Conservation (phyloP, 768 basidiomycete genomes). For the Agrocybe pediades region DNA sequence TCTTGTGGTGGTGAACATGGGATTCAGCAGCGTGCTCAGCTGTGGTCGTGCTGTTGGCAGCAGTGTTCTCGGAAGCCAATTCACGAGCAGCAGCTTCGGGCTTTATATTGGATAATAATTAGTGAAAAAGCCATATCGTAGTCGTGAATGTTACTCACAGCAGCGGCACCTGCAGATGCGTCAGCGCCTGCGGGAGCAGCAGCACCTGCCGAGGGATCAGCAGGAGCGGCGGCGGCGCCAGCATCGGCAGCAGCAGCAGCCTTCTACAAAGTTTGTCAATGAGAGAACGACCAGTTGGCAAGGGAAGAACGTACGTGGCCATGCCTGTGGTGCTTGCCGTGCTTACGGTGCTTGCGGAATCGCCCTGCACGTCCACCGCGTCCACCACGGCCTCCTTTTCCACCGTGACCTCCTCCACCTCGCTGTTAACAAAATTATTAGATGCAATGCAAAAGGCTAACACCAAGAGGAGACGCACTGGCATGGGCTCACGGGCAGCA, state of each 20-base stretch:
- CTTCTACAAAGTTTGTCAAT: not conserved
- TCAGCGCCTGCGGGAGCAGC: conserved; percentile 1
- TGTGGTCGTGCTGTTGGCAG: not conserved
- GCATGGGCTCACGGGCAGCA: conserved; percentile 1
- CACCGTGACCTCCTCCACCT: not conserved
- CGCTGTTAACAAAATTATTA: not conserved
- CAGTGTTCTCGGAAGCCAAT: not conserved
- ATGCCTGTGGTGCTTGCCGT: conserved; percentile 5
- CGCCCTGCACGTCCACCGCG: not conserved
- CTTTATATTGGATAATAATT: not conserved
- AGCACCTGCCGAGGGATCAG: conserved; percentile 2
- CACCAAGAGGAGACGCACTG: not conserved
- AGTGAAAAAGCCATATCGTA: not conserved
- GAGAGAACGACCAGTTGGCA: not conserved
- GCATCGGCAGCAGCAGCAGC: not conserved
- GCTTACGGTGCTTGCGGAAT: conserved; percentile 1
- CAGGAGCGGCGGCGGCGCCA: not conserved
- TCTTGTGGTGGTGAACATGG: not conserved
- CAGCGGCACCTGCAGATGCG: conserved; percentile 1
- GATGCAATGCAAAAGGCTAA: not conserved
- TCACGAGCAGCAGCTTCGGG: not conserved
- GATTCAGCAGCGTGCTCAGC: not conserved
- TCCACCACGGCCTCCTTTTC: not conserved
- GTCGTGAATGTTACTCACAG: not conserved
- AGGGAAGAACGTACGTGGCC: not conserved